Percentiles rank a stretch among this genome's conserved stretches.
Evolutionary conservation across 352 stramenopile genomes (phyloP).

Genomic region (Phytophthora cajani): DNA sequence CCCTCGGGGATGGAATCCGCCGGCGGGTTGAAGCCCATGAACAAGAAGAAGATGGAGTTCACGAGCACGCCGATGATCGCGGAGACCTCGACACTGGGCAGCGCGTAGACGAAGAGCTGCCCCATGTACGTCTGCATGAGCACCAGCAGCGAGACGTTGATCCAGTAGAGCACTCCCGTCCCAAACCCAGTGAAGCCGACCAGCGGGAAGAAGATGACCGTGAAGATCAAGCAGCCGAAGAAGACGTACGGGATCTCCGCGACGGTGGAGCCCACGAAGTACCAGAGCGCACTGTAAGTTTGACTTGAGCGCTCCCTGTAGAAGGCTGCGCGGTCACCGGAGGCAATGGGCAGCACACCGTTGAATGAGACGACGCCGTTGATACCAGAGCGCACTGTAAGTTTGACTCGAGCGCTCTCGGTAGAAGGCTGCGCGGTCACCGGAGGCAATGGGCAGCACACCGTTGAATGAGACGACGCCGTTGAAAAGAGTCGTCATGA

Average conservation of each 20-base stretch:
- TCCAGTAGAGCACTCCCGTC: slow-evolving; percentile 20
- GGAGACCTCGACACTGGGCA: slow-evolving; percentile 30
- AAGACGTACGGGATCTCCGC: slow-evolving; percentile 1
- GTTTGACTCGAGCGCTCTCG: neutral
- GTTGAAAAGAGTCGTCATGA: slow-evolving; percentile 4
- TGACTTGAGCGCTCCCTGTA: no score
- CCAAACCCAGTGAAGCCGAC: slow-evolving; percentile 10
- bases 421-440: slow-evolving; percentile 5
- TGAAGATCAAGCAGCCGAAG: slow-evolving; percentile 4
- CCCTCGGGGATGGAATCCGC: slow-evolving; percentile 8
- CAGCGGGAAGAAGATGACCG: slow-evolving; percentile 2
- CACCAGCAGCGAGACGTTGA: slow-evolving; percentile 41
- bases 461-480: neutral
- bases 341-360: no score
- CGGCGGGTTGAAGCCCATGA: slow-evolving; percentile 38
- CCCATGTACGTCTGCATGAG: slow-evolving; percentile 50
- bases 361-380: no score
- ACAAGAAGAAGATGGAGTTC: slow-evolving; percentile 39
- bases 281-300: neutral
- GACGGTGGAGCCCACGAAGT: neutral
- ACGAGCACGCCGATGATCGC: slow-evolving; percentile 34
- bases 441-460: neutral
- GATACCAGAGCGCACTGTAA: no score
- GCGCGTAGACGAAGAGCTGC: slow-evolving; percentile 34
- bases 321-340: no score